Evolutionary conservation across 805 yeast species (phyloP).

Genomic region (Lipomyces chichibuensis): DNA sequence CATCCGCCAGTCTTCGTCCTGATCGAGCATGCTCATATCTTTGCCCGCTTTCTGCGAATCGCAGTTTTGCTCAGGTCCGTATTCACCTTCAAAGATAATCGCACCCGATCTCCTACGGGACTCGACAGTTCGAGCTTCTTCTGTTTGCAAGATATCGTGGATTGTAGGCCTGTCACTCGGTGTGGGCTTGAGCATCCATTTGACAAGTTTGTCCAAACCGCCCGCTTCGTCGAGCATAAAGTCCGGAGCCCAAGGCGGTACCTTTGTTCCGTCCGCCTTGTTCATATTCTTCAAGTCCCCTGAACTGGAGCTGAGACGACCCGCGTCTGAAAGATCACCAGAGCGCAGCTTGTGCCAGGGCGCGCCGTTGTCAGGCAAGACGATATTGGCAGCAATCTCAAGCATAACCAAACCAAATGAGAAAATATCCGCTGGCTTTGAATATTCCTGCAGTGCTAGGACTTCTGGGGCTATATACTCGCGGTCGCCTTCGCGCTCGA

Average conservation of each 20-base stretch:
- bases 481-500: conserved; percentile 95
- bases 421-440: conserved; percentile 91
- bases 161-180: conserved; percentile 84
- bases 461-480: conserved; percentile 98
- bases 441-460: conserved; percentile 76
- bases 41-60: conserved; percentile 6
- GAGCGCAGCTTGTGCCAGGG: conserved; percentile 96
- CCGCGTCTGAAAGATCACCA: conserved; percentile 92
- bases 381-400: conserved; percentile 94
- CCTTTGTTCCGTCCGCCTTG: conserved; percentile 21
- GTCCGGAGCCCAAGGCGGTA: conserved; percentile 85
- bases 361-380: conserved; percentile 91
- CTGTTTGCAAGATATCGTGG: conserved; percentile 63
- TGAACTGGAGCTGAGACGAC: conserved; percentile 46
- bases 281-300: conserved; percentile 55
- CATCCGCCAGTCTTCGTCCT: conserved; percentile 39
- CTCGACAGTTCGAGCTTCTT: conserved; percentile 79
- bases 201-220: conserved; percentile 71
- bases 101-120: conserved; percentile 87
- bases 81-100: conserved; percentile 92
- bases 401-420: conserved; percentile 92
- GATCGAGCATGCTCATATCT: conserved; percentile 26
- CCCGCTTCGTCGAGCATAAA: conserved; percentile 74
- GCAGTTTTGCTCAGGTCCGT: conserved; percentile 71
- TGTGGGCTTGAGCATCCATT: conserved; percentile 86